These are phyloP conservation scores for Talaromyces funiculosus DNA, from an alignment of 2,329 filamentous ascomycete genomes.

Conservation along the genomic window DNA sequence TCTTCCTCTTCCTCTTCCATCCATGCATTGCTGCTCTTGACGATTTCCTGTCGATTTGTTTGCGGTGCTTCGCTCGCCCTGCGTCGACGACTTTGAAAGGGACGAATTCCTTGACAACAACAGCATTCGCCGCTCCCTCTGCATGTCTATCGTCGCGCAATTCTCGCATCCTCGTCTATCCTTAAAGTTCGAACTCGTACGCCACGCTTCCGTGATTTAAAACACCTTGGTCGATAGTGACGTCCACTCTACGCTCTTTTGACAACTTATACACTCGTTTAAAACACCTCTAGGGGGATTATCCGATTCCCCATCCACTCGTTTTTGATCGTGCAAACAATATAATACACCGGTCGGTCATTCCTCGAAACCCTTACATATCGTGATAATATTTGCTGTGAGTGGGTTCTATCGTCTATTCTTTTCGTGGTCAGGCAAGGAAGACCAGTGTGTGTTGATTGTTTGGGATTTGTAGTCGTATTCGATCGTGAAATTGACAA, in stretches of 20 bases:
- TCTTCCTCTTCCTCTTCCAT: slow-evolving; percentile 13
- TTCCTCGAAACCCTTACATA: slow-evolving; percentile 3
- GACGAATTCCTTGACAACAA: slow-evolving; percentile 19
- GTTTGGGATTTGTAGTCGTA: slow-evolving; percentile 1
- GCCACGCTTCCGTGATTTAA: background rate
- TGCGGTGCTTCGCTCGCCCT: slow-evolving; percentile 24
- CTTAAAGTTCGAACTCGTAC: slow-evolving; percentile 12
- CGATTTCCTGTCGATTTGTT: slow-evolving; percentile 23
- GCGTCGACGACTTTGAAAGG: slow-evolving; percentile 24
- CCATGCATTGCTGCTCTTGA: slow-evolving; percentile 19
- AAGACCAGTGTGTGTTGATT: background rate
- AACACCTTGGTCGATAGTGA: slow-evolving; percentile 1
- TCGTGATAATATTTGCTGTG: slow-evolving; percentile 3
- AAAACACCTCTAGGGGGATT: slow-evolving; percentile 5
- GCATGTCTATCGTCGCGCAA: slow-evolving; percentile 9
- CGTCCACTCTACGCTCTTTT: slow-evolving; percentile 18
- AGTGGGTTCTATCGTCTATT: background rate
- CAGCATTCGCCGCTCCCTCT: slow-evolving; percentile 8
- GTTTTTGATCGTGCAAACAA: slow-evolving; percentile 15
- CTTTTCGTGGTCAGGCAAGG: background rate
- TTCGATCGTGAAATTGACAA: slow-evolving; percentile 3
- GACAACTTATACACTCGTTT: slow-evolving; percentile 25
- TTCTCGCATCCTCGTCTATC: slow-evolving; percentile 15
- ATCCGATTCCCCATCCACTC: slow-evolving; percentile 21
- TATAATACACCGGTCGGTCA: background rate